A percentile compares a stretch with the other conserved stretches of the same genome.
Conservation (phyloP, 805 yeast genomes). For the Starmerella stellata region DNA sequence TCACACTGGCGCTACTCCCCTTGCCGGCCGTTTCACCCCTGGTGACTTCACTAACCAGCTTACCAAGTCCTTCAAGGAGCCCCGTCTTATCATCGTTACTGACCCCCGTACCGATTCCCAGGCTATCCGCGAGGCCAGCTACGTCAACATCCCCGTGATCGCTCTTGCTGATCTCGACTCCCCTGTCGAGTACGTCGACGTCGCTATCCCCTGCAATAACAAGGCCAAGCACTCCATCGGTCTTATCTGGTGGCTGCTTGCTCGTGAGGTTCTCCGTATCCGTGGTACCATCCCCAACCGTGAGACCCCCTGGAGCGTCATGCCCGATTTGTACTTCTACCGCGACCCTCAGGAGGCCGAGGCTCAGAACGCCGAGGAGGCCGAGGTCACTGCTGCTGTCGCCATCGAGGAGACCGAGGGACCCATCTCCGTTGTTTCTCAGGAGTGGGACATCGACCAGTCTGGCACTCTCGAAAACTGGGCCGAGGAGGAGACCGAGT, state of each 20-base stretch:
- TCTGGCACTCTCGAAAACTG: slow-evolving; percentile 34
- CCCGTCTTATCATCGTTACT: slow-evolving; percentile 96
- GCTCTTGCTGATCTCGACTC: slow-evolving; percentile 98
- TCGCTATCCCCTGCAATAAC: slow-evolving; percentile 99
- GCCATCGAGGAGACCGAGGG: slow-evolving; percentile 31
- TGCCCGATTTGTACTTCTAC: slow-evolving; percentile 99
- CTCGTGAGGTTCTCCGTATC: slow-evolving; percentile 98
- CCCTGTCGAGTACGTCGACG: slow-evolving; percentile 97
- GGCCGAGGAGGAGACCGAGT: slow-evolving; percentile 27
- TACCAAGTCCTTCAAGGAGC: slow-evolving; percentile 99
- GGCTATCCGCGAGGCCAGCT: slow-evolving; percentile 99
- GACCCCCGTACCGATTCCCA: slow-evolving; percentile 99
- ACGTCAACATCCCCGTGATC: slow-evolving; percentile 99
- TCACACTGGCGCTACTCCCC: slow-evolving; percentile 99
- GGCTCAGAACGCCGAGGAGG: slow-evolving; percentile 48
- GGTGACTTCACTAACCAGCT: slow-evolving; percentile 99
- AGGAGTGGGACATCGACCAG: slow-evolving; percentile 33
- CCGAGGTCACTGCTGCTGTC: slow-evolving; percentile 50
- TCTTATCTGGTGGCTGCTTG: slow-evolving; percentile 97
- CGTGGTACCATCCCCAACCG: slow-evolving; percentile 96
- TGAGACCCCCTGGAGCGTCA: slow-evolving; percentile 92
- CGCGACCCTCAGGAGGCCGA: slow-evolving; percentile 99
- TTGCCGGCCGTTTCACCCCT: slow-evolving; percentile 99
- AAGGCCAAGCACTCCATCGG: slow-evolving; percentile 99
- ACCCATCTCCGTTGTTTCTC: slow-evolving; percentile 13